Evolutionary conservation across 495 filamentous ascomycete genomes (phyloP).

Genomic region (Trichodelitschia bisporula): DNA sequence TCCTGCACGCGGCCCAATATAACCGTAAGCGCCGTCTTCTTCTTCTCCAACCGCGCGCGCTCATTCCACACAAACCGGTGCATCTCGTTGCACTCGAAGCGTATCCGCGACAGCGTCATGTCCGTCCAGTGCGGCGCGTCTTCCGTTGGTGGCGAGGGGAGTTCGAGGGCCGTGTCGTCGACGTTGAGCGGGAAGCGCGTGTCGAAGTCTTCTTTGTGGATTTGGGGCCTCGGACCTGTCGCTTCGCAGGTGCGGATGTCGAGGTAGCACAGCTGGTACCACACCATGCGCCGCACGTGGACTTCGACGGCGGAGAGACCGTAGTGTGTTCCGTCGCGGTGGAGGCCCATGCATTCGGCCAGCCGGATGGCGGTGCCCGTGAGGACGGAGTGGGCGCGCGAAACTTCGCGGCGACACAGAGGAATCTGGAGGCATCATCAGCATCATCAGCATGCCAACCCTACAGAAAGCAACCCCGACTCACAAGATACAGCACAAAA

Average conservation of each 20-base stretch:
- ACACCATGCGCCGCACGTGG: conserved; percentile 49
- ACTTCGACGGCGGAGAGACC: conserved; percentile 39
- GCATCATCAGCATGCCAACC: neutral
- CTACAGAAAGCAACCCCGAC: conserved; percentile 5
- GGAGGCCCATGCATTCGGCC: conserved; percentile 55
- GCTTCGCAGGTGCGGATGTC: conserved; percentile 56
- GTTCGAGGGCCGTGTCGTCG: conserved; percentile 31
- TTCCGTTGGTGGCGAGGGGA: conserved; percentile 14
- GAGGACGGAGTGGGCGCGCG: conserved; percentile 43
- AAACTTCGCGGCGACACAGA: conserved; percentile 41
- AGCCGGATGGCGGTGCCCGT: conserved; percentile 43
- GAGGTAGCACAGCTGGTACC: conserved; percentile 51
- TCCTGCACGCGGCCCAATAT: conserved; percentile 35
- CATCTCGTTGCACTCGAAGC: conserved; percentile 52
- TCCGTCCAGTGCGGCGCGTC: conserved; percentile 36
- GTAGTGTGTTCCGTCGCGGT: conserved; percentile 37
- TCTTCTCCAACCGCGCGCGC: conserved; percentile 31
- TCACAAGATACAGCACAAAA: conserved; percentile 47
- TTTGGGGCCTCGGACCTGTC: conserved; percentile 41
- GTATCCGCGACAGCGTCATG: conserved; percentile 35
- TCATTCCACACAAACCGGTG: conserved; percentile 39
- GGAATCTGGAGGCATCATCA: conserved; percentile 25
- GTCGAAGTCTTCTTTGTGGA: conserved; percentile 47
- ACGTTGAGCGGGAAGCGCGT: conserved; percentile 41
- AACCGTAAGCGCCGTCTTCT: conserved; percentile 28